Conservation (phyloP, 1,139 yeast species). For the Diutina siamensis region DNA sequence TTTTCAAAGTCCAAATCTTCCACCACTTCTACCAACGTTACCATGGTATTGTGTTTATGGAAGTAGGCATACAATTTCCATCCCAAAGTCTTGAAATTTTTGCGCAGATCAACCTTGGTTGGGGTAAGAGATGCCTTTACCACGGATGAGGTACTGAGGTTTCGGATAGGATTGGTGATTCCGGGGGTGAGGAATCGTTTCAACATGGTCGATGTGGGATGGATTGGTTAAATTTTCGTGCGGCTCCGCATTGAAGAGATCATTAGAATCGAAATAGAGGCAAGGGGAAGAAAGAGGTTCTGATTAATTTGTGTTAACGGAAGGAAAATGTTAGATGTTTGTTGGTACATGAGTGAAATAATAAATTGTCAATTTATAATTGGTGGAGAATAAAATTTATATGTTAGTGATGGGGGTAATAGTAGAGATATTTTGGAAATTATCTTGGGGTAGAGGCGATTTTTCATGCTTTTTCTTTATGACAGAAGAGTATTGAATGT, state of each 20-base stretch:
- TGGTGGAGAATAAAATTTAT: no score
- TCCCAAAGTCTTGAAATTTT: conserved; percentile 30
- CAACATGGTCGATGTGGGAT: conserved; percentile 67
- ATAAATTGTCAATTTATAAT: no score
- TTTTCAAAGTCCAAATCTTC: conserved; percentile 51
- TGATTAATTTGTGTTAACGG: no score
- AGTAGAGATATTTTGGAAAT: no score
- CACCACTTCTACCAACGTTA: conserved; percentile 62
- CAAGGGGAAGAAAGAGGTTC: no score
- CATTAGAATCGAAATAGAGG: conserved; percentile 15
- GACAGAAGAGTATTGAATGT: no score
- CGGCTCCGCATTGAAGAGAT: conserved; percentile 9
- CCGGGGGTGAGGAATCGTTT: conserved; percentile 39
- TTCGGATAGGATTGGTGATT: conserved; percentile 36
- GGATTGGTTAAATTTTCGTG: conserved; percentile 29
- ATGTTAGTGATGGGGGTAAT: no score
- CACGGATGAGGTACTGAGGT: conserved; percentile 30
- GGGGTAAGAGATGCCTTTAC: conserved; percentile 56
- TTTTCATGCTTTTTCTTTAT: no score
- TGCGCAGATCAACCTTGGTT: conserved; percentile 22
- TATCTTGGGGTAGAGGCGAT: no score
- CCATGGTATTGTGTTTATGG: conserved; percentile 71
- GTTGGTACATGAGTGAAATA: no score
- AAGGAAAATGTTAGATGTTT: no score
- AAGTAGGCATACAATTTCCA: conserved; percentile 71